Evolutionary conservation across 164 flowering plant genomes (phyloP).

Genomic region (Berberis vulgaris): DNA sequence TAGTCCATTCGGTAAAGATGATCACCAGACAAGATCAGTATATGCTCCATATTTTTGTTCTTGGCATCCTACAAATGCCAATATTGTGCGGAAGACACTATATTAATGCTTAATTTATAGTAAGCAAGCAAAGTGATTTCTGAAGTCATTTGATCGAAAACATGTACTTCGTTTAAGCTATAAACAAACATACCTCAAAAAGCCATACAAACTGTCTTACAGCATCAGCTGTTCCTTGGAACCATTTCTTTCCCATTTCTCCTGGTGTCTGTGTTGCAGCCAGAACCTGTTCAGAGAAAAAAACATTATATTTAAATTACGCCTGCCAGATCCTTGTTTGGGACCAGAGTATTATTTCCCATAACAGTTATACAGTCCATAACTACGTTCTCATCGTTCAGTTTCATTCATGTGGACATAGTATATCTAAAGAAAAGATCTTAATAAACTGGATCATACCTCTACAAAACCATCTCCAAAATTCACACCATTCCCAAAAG

Average conservation of each 20-base stretch:
- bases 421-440: neutral
- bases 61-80: conserved; percentile 62
- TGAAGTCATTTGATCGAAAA: too few species aligned
- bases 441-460: conserved; percentile 25
- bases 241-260: conserved; percentile 77
- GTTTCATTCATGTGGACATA: neutral
- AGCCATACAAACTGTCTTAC: conserved; percentile 88
- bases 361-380: neutral
- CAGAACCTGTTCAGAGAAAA: conserved; percentile 37
- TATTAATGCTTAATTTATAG: neutral
- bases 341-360: neutral
- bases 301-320: neutral
- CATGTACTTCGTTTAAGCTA: too few species aligned
- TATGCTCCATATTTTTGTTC: conserved; percentile 77
- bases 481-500: conserved; percentile 57
- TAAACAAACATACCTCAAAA: conserved; percentile 46
- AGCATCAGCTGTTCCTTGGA: conserved; percentile 99
- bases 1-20: conserved; percentile 96
- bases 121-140: neutral
- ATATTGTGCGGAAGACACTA: neutral
- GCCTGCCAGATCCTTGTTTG: too few species aligned
- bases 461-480: conserved; percentile 86
- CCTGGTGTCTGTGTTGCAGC: conserved; percentile 93
- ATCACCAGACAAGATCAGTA: conserved; percentile 87
- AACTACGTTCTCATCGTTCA: neutral